Conservation (phyloP, 768 basidiomycete genomes). For the Panellus pusillus region DNA sequence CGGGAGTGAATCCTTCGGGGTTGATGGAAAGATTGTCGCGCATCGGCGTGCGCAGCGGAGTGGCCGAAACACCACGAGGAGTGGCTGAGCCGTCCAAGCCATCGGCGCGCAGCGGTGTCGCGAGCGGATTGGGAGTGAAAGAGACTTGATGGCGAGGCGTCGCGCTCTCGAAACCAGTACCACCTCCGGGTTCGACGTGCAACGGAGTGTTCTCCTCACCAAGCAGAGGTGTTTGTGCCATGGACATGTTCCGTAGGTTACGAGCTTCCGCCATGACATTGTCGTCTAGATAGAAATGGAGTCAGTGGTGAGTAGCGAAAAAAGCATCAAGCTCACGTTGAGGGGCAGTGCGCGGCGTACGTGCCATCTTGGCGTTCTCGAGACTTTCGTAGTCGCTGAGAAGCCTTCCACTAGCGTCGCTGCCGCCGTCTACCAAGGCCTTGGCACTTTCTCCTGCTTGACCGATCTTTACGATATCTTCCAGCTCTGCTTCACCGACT, state of each 20-base stretch:
- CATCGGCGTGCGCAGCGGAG: slow-evolving; percentile 92
- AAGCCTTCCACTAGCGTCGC: slow-evolving; percentile 81
- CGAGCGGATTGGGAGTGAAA: slow-evolving; percentile 95
- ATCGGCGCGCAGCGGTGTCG: slow-evolving; percentile 70
- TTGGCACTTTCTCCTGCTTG: slow-evolving; percentile 88
- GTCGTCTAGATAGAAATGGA: slow-evolving; percentile 72
- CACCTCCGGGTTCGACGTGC: slow-evolving; percentile 68
- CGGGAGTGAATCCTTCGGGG: slow-evolving; percentile 54
- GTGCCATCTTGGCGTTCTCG: slow-evolving; percentile 84
- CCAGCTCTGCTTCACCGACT: slow-evolving; percentile 91
- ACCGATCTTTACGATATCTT: slow-evolving; percentile 98
- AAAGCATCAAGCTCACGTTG: slow-evolving; percentile 63
- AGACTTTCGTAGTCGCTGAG: slow-evolving; percentile 92
- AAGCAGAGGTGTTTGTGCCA: slow-evolving; percentile 88
- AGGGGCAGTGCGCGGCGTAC: slow-evolving; percentile 92
- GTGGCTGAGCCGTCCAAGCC: slow-evolving; percentile 50
- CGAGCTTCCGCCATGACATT: slow-evolving; percentile 93
- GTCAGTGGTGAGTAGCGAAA: not conserved
- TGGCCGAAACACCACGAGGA: slow-evolving; percentile 59
- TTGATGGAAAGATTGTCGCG: slow-evolving; percentile 93
- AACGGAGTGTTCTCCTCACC: slow-evolving; percentile 98
- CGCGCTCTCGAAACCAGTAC: slow-evolving; percentile 92
- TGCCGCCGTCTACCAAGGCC: slow-evolving; percentile 77
- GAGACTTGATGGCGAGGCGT: slow-evolving; percentile 90
- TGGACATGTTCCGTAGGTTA: slow-evolving; percentile 92